A percentile compares a stretch with the other conserved stretches of the same genome.
These are phyloP conservation scores for Osmanthus fragrans DNA, from an alignment of 257 asterid genomes.

Conservation along the genomic window DNA sequence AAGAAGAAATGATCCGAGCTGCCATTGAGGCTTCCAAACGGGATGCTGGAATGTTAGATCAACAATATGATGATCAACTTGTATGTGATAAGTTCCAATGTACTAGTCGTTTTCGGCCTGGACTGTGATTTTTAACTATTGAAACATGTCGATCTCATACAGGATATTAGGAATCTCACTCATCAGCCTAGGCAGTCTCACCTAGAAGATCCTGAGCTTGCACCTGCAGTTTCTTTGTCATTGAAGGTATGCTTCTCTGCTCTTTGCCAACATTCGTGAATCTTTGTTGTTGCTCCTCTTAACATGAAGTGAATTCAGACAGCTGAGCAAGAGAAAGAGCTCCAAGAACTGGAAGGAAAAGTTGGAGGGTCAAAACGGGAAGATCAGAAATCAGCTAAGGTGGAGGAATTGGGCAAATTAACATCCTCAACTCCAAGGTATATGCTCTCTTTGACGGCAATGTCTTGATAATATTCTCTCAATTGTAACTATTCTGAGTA, in stretches of 20 bases:
- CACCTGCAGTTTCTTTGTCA: constrained; percentile 76
- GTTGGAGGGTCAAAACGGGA: constrained; percentile 47
- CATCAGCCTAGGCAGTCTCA: constrained; percentile 50
- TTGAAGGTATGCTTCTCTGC: constrained; percentile 51
- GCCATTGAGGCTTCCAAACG: constrained; percentile 97
- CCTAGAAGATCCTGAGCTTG: constrained; percentile 60
- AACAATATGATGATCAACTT: constrained; percentile 37
- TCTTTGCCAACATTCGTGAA: constrained; percentile 4
- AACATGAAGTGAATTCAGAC: constrained; percentile 55
- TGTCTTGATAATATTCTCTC: constrained; percentile 10
- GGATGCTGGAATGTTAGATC: constrained; percentile 60
- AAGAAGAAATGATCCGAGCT: constrained; percentile 98
- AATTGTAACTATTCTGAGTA: not conserved
- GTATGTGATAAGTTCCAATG: constrained; percentile 41
- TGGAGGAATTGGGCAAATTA: constrained; percentile 47
- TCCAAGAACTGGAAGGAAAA: constrained; percentile 39
- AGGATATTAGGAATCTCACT: constrained; percentile 47
- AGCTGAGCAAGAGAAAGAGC: constrained; percentile 65
- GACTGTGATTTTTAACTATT: constrained; percentile 11
- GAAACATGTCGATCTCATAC: constrained; percentile 30
- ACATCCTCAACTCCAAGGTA: constrained; percentile 68
- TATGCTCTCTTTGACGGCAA: constrained; percentile 15
- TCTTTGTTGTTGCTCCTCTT: constrained; percentile 26
- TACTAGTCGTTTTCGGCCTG: constrained; percentile 16
- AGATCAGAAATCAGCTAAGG: constrained; percentile 39